Evolutionary conservation across 371 early-diverging fungal genomes (phyloP).

Genomic region (Sporodiniella umbellata): DNA sequence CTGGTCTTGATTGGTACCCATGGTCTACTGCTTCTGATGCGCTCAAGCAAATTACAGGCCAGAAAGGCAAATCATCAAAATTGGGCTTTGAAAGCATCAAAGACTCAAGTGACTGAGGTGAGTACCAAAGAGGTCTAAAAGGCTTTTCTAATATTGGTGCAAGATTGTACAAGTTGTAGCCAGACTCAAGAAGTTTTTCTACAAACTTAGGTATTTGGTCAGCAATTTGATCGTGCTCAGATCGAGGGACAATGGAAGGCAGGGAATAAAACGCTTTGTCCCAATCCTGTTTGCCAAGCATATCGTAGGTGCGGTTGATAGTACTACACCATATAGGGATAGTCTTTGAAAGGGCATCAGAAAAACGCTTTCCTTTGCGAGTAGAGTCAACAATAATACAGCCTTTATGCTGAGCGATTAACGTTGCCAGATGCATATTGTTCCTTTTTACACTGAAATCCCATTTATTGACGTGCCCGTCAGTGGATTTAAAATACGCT

Average conservation of each 20-base stretch:
- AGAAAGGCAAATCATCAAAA: slow-evolving; percentile 48
- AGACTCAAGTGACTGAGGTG: slow-evolving; percentile 55
- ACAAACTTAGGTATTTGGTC: slow-evolving; percentile 57
- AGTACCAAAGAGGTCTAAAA: slow-evolving; percentile 79
- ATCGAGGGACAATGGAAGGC: slow-evolving; percentile 61
- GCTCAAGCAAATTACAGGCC: slow-evolving; percentile 70
- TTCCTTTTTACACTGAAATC: slow-evolving; percentile 75
- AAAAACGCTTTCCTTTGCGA: slow-evolving; percentile 78
- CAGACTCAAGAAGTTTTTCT: slow-evolving; percentile 51
- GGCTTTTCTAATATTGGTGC: slow-evolving; percentile 54
- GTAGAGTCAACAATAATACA: slow-evolving; percentile 88
- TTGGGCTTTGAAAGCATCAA: slow-evolving; percentile 34
- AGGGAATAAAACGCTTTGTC: slow-evolving; percentile 63
- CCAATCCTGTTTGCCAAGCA: slow-evolving; percentile 35
- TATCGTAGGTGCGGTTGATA: slow-evolving; percentile 61
- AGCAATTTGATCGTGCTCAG: slow-evolving; percentile 74
- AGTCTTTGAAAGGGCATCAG: slow-evolving; percentile 83
- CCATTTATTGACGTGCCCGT: slow-evolving; percentile 86
- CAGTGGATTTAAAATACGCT: slow-evolving; percentile 90
- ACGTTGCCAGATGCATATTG: slow-evolving; percentile 68
- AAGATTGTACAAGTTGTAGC: slow-evolving; percentile 49
- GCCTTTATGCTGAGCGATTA: slow-evolving; percentile 57
- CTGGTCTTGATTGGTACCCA: slow-evolving; percentile 46
- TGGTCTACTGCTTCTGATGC: slow-evolving; percentile 65
- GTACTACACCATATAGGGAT: slow-evolving; percentile 88